Base-by-base conservation (phyloP, 331 rosid genomes). In the Rosa hybrid region DNA sequence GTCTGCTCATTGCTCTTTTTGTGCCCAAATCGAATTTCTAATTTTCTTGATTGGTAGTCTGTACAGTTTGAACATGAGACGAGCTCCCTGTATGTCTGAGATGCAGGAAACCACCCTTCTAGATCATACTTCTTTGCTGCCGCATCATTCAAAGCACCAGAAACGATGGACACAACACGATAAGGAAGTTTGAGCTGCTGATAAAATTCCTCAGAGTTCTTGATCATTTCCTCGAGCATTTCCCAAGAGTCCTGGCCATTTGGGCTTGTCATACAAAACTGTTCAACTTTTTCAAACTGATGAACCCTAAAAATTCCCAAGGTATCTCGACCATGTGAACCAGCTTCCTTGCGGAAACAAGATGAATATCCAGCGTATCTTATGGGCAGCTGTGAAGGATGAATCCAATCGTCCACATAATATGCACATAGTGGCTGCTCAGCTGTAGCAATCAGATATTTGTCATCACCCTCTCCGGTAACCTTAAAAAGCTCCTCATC, bases 401-500 rank as follows among this genome's bases (percentile, higher is more conserved):
- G 99, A 81, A 96, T 93, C 99, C 99, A 96, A 71, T 96, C 99
- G 6, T 92, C 92, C 54, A 92, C 8, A 86, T 91, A 97, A 84
- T 91, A 96, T 0, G 99, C 92, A 84, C 97, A 91, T 50, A 93
- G 96, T 51, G 99, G 97, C 83, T 93, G 98, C 77, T 96, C 99
- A 30, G 97, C 94, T 7, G 98, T 96, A 75, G 99, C 99, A 86
- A 93, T 96, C 86, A 96, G 87, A 87, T 93, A 96, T 79, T 96
- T 96, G 88, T 96, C 98, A 74, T 96, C 99, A 51, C 98, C 99
- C 82, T 96, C 99, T 46, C 99, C 99, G 5, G 99, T 93, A 50
- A 96, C 99, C 96, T 93, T 96, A 74, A 93, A 93, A 57, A 96
- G 97, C 77, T 96, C 99, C 87, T 96, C 98, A 75, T 96, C 98